Evolutionary conservation across 371 early-diverging fungal genomes (phyloP).

Genomic region (Funneliformis caledonium): DNA sequence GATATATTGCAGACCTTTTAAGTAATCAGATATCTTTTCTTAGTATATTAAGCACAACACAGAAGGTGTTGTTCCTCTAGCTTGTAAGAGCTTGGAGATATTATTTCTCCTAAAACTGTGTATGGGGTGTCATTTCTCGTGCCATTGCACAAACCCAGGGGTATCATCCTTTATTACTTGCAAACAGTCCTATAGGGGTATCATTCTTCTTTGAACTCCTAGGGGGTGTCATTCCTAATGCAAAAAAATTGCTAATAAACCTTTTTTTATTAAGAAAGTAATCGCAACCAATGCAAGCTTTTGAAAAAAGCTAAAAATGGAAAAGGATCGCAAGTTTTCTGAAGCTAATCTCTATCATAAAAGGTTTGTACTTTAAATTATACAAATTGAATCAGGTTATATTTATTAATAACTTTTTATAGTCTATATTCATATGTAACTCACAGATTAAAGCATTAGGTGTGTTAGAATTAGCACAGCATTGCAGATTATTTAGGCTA

Average conservation of each 20-base stretch:
- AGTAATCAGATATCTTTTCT: too few species aligned
- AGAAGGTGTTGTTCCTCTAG: too few species aligned
- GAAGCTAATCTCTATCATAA: not conserved
- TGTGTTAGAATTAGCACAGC: not conserved
- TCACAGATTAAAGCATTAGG: not conserved
- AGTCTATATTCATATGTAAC: not conserved
- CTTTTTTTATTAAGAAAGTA: not conserved
- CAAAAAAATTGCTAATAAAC: not conserved
- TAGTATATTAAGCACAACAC: too few species aligned
- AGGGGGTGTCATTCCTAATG: not conserved
- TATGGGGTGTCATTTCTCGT: not conserved
- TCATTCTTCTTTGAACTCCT: not conserved
- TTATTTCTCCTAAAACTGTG: not conserved
- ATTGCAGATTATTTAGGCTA: not conserved
- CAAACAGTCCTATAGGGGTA: not conserved
- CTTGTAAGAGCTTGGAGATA: not conserved
- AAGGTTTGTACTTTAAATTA: slow-evolving; percentile 1
- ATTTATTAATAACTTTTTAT: slow-evolving; percentile 11
- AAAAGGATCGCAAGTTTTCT: not conserved
- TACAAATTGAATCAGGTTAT: not conserved
- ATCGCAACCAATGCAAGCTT: not conserved
- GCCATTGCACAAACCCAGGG: not conserved
- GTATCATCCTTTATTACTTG: too few species aligned
- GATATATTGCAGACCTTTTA: too few species aligned
- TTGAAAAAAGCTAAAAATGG: not conserved